Conservation (phyloP, 345 rosid genomes). For the Pistacia integerrima region DNA sequence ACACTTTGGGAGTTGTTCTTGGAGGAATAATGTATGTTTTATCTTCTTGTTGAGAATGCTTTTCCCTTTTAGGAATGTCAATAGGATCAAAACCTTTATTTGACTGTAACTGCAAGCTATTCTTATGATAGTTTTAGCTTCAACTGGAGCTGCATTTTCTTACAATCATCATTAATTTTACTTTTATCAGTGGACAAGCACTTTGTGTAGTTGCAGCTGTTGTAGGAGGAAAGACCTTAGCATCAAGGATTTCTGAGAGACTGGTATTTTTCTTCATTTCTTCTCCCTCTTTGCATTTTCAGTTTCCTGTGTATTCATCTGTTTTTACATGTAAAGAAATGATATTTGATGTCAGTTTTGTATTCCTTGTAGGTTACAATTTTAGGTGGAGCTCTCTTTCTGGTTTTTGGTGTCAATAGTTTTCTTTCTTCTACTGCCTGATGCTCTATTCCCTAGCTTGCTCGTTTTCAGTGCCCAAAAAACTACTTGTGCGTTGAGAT, state of each 20-base stretch:
- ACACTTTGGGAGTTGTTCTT: conserved; percentile 31
- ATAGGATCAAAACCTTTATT: background rate
- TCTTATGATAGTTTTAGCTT: too few species aligned
- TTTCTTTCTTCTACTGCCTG: conserved; percentile 10
- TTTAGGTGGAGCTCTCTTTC: conserved; percentile 27
- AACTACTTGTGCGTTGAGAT: background rate
- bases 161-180: too few species aligned
- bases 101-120: background rate
- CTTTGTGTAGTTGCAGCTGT: conserved; percentile 27
- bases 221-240: conserved; percentile 23
- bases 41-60: background rate
- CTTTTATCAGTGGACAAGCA: conserved; percentile 19
- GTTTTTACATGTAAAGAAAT: background rate
- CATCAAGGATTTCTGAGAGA: conserved; percentile 21
- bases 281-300: background rate
- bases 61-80: background rate
- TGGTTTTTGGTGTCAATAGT: conserved; percentile 27
- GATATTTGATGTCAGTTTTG: background rate
- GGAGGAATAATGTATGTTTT: conserved; percentile 29
- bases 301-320: background rate
- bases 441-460: background rate
- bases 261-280: conserved; percentile 13
- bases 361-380: conserved; percentile 9
- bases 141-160: too few species aligned
- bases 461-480: background rate